phyloP scores from a whole-genome alignment of 2,329 filamentous ascomycete species.

The Colletotrichum sansevieriae region DNA sequence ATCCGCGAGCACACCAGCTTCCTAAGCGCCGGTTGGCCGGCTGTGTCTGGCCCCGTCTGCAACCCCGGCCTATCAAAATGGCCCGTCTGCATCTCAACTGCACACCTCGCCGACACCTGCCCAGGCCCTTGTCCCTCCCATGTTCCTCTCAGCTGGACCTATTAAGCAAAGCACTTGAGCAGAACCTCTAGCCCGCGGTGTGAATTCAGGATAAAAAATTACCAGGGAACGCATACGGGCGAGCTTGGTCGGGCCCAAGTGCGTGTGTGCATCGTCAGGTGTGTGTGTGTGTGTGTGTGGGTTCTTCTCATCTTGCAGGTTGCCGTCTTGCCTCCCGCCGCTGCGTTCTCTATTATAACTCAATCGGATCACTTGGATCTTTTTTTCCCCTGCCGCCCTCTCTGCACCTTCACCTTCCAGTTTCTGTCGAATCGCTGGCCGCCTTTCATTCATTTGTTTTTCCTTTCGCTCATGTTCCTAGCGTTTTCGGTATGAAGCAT shows the following conservation, averaged over 20 bases:
- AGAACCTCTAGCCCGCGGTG: constrained; percentile 31
- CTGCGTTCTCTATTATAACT: constrained; percentile 37
- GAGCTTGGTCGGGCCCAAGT: constrained; percentile 34
- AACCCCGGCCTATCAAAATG: constrained; percentile 59
- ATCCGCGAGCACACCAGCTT: constrained; percentile 55
- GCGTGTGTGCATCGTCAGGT: constrained; percentile 17
- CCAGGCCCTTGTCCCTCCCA: constrained; percentile 38
- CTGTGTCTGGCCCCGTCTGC: constrained; percentile 45
- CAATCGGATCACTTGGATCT: constrained; percentile 37
- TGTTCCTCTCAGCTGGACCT: constrained; percentile 39
- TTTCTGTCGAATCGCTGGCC: constrained; percentile 40
- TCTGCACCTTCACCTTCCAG: constrained; percentile 22
- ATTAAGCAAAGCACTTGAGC: constrained; percentile 31
- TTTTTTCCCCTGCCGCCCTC: constrained; percentile 26
- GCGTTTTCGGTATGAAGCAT: constrained; percentile 38
- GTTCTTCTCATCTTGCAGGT: constrained; percentile 37
- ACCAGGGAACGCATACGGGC: constrained; percentile 13
- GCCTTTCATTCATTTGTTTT: constrained; percentile 37
- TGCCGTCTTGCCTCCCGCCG: constrained; percentile 32
- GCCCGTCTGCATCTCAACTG: constrained; percentile 46
- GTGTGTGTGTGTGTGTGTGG: constrained; percentile 1
- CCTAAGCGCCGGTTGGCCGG: constrained; percentile 64
- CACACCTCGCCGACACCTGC: constrained; percentile 49
- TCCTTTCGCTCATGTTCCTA: constrained; percentile 13
- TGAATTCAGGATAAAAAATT: constrained; percentile 22